A percentile compares a stretch with the other conserved stretches of the same genome.
phyloP scores from a whole-genome alignment of 495 filamentous ascomycete genomes.

The Pseudotulostoma volvatum region DNA sequence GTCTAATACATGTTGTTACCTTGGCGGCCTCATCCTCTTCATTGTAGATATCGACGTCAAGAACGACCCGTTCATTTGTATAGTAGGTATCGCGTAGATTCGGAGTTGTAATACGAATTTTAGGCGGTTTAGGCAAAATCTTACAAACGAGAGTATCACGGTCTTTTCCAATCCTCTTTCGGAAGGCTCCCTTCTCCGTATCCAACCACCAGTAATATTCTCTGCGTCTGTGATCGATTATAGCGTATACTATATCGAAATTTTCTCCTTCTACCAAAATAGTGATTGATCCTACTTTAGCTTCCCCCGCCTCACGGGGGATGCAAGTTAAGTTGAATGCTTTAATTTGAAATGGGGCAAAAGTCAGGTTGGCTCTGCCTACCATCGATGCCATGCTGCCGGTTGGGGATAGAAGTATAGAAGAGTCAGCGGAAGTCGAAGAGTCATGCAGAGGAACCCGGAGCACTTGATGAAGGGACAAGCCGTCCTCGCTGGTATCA shows the following conservation, averaged over 20 bases:
- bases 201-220: constrained; percentile 39
- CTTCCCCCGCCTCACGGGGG: constrained; percentile 67
- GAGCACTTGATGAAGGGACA: constrained; percentile 12
- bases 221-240: constrained; percentile 31
- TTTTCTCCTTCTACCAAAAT: constrained; percentile 43
- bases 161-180: constrained; percentile 24
- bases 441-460: constrained; percentile 21
- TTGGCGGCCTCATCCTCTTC: constrained; percentile 68
- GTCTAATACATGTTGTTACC: constrained; percentile 46
- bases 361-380: constrained; percentile 47
- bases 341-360: constrained; percentile 50
- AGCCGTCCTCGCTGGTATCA: constrained; percentile 13
- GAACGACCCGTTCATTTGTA: constrained; percentile 52
- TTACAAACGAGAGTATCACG: constrained; percentile 32
- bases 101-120: constrained; percentile 56
- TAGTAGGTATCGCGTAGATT: constrained; percentile 58
- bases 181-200: constrained; percentile 19
- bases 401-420: constrained; percentile 25
- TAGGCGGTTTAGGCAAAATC: constrained; percentile 79
- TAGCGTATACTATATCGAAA: constrained; percentile 52
- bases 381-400: constrained; percentile 23
- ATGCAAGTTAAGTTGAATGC: constrained; percentile 55
- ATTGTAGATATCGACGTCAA: constrained; percentile 60
- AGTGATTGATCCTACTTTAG: constrained; percentile 45
- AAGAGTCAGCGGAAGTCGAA: constrained; percentile 13